These are phyloP conservation scores for Backusella australiensis DNA, from an alignment of 192 early-diverging fungal species.

Conservation along the genomic window DNA sequence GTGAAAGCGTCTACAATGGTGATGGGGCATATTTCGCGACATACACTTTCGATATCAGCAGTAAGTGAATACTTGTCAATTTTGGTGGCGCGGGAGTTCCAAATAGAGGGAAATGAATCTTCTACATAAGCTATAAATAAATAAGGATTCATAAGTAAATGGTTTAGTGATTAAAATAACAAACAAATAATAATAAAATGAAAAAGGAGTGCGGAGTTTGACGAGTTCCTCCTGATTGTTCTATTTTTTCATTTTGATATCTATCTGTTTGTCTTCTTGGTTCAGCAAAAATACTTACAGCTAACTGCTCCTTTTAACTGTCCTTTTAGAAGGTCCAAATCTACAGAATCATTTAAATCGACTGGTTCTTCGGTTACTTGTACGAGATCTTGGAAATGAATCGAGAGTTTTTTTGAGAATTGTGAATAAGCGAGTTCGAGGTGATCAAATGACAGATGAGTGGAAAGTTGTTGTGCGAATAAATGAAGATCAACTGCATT, in stretches of 20 bases:
- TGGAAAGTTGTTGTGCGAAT: not conserved
- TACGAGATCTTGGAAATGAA: slow-evolving; percentile 11
- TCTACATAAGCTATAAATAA: slow-evolving; percentile 6
- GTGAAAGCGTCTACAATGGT: not conserved
- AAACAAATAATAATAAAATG: not conserved
- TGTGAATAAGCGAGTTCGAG: not conserved
- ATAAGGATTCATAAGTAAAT: not conserved
- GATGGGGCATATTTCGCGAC: not conserved
- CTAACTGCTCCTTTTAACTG: slow-evolving; percentile 9
- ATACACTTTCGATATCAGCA: not conserved
- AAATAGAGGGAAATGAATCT: slow-evolving; percentile 7
- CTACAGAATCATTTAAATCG: not conserved
- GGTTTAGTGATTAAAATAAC: not conserved
- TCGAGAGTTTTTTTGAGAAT: slow-evolving; percentile 1
- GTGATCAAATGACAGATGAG: slow-evolving; percentile 9
- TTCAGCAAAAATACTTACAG: not conserved
- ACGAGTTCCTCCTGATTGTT: not conserved
- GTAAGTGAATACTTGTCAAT: not conserved
- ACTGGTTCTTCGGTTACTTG: slow-evolving; percentile 8
- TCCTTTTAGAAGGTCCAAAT: slow-evolving; percentile 6
- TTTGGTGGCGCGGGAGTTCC: slow-evolving; percentile 4
- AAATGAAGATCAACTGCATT: not conserved
- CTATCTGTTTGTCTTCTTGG: no score
- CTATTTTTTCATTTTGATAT: not conserved
- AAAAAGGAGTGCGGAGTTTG: not conserved